Evolutionary conservation across 306 rosid species (phyloP).

Genomic region (Lathyrus oleraceus): DNA sequence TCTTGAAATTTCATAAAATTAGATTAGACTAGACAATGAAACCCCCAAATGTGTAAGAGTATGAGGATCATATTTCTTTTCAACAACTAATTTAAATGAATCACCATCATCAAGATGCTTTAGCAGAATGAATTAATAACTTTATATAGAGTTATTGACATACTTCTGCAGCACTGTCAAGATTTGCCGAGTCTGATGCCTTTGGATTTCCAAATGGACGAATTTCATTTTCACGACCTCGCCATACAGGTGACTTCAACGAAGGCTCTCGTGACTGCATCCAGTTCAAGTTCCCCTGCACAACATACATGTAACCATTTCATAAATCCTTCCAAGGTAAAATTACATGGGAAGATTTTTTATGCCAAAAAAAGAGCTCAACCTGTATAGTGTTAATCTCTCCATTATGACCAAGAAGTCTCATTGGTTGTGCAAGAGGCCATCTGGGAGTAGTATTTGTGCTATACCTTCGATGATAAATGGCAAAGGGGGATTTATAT

Average conservation of each 20-base stretch:
- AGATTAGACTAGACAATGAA: slow-evolving; percentile 12
- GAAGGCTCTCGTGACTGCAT: slow-evolving; percentile 97
- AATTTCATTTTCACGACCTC: slow-evolving; percentile 93
- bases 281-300: slow-evolving; percentile 97
- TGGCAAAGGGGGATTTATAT: slow-evolving; percentile 86
- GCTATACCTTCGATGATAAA: slow-evolving; percentile 98
- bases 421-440: slow-evolving; percentile 99
- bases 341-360: slow-evolving; percentile 26
- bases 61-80: slow-evolving; percentile 23
- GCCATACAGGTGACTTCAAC: slow-evolving; percentile 90
- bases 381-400: slow-evolving; percentile 99
- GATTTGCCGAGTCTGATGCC: slow-evolving; percentile 98
- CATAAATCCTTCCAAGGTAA: slow-evolving; percentile 31
- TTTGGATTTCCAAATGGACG: slow-evolving; percentile 91
- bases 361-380: slow-evolving; percentile 35
- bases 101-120: slow-evolving; percentile 29
- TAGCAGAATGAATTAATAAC: slow-evolving; percentile 23
- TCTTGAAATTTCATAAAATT: slow-evolving; percentile 24
- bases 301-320: slow-evolving; percentile 31
- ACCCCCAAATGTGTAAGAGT: slow-evolving; percentile 2
- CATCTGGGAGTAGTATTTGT: slow-evolving; percentile 98
- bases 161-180: slow-evolving; percentile 98
- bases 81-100: slow-evolving; percentile 21
- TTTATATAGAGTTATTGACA: slow-evolving; percentile 33
- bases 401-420: slow-evolving; percentile 98